Conservation (phyloP, 2,329 filamentous ascomycete species). For the Fusarium miscanthi region DNA sequence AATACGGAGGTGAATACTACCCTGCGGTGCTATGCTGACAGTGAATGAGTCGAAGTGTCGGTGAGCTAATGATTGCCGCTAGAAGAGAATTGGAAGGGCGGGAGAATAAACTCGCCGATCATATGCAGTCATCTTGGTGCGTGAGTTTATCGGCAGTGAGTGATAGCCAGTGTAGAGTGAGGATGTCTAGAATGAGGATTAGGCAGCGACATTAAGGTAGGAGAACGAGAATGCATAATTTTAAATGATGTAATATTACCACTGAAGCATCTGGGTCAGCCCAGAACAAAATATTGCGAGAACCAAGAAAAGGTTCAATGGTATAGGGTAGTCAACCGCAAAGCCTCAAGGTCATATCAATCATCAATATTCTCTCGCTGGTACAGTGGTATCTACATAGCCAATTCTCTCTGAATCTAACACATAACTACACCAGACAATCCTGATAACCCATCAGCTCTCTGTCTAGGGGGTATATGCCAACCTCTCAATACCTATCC, state of each 20-base stretch:
- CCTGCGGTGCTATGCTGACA: not conserved
- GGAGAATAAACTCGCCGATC: not conserved
- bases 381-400: not conserved
- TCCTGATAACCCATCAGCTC: not conserved
- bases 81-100: not conserved
- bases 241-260: fast-evolving
- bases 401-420: not conserved
- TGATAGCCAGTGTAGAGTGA: too few species aligned
- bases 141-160: not conserved
- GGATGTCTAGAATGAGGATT: not conserved
- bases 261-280: too few species aligned
- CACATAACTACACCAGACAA: not conserved
- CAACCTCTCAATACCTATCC: not conserved
- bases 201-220: not conserved
- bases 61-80: not conserved
- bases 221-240: too few species aligned
- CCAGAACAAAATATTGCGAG: not conserved
- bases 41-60: not conserved
- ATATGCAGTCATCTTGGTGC: not conserved
- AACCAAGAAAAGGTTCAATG: fast-evolving
- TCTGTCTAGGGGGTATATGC: not conserved
- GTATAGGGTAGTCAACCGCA: not conserved
- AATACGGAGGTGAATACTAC: not conserved
- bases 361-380: not conserved
- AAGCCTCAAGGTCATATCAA: not conserved